phyloP scores from a whole-genome alignment of 768 basidiomycete species.

The Dioszegia aurantiaca region DNA sequence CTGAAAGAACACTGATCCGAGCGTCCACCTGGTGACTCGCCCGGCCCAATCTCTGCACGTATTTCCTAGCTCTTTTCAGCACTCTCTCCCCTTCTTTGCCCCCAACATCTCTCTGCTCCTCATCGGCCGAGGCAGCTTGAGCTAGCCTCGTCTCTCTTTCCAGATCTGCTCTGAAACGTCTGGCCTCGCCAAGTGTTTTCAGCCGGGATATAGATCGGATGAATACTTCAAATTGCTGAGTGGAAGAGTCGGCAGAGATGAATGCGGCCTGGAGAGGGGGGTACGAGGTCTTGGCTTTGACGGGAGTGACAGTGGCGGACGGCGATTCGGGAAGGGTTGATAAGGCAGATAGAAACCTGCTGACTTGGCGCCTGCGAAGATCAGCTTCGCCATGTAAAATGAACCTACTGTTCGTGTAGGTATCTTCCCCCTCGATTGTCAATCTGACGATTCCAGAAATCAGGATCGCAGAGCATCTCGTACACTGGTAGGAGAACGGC shows the following conservation, averaged over 20 bases:
- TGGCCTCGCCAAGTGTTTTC: constrained; percentile 80
- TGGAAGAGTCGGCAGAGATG: constrained; percentile 32
- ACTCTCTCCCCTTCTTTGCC: constrained; percentile 84
- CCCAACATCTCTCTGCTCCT: constrained; percentile 52
- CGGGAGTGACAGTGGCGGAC: constrained; percentile 10
- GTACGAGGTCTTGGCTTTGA: constrained; percentile 8
- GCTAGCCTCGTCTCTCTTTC: constrained; percentile 71
- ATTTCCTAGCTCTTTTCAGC: constrained; percentile 78
- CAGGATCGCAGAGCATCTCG: constrained; percentile 90
- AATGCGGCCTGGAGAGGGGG: constrained; percentile 16
- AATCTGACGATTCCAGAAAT: constrained; percentile 92
- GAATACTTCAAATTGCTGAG: constrained; percentile 85
- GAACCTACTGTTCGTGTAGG: constrained; percentile 66
- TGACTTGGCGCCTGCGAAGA: constrained; percentile 45
- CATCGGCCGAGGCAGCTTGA: constrained; percentile 9
- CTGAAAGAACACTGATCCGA: constrained; percentile 75
- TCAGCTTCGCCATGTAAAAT: background rate
- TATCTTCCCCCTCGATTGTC: constrained; percentile 75
- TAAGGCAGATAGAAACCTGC: constrained; percentile 38
- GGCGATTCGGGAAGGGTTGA: constrained; percentile 27
- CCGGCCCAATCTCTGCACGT: constrained; percentile 79
- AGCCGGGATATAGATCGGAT: constrained; percentile 76
- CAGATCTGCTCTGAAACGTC: constrained; percentile 86
- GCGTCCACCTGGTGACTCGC: constrained; percentile 85
- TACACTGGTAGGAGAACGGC: constrained; percentile 79